Base-by-base conservation (phyloP, 2,329 filamentous ascomycete genomes). In the Chrysoporthe deuterocubensis region DNA sequence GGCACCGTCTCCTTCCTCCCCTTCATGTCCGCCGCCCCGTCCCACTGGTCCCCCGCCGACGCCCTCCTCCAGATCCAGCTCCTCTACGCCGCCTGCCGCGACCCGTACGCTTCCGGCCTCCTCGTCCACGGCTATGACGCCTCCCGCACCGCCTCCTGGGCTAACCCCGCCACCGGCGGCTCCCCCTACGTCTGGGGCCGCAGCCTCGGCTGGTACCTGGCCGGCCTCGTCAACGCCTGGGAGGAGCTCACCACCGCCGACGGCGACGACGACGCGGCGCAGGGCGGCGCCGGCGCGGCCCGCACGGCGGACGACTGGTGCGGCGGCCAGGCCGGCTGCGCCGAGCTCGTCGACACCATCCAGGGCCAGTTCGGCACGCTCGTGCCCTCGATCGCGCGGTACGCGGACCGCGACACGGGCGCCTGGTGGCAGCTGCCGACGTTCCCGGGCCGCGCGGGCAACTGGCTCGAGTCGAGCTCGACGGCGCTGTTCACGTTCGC, bases 401-500 rank as follows among this genome's bases (percentile, higher is more conserved):
- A 79, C 0, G 81, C 81, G 32, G 82, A 85, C 66, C 71, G 72
- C 13, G 71, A 71, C 2, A 78, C 75, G 5, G 84, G 85, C 0
- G 85, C 84, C 7, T 89, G 87, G 86, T 89, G 85, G 83, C 76
- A 88, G 63, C 78, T 89, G 71, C 79, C 82, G 67, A 75, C 80
- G 37, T 82, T 84, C 65, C 80, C 82, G 0, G 81, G 80, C 1
- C 72, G 75, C 50, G 70, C 80, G 58, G 85, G 85, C 2, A 89
- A 90, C 75, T 90, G 86, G 74, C 83, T 89, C 60, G 85, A 90
- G 77, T 85, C 84, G 44, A 87, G 85, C 43, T 87, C 82, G 8
- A 84, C 84, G 1, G 86, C 85, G 3, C 86, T 89, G 83, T 89
- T 88, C 71, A 79, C 81, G 0, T 87, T 85, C 65, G 81, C 84